phyloP scores from a whole-genome alignment of 805 yeast genomes.

The Metschnikowia shivogae region DNA sequence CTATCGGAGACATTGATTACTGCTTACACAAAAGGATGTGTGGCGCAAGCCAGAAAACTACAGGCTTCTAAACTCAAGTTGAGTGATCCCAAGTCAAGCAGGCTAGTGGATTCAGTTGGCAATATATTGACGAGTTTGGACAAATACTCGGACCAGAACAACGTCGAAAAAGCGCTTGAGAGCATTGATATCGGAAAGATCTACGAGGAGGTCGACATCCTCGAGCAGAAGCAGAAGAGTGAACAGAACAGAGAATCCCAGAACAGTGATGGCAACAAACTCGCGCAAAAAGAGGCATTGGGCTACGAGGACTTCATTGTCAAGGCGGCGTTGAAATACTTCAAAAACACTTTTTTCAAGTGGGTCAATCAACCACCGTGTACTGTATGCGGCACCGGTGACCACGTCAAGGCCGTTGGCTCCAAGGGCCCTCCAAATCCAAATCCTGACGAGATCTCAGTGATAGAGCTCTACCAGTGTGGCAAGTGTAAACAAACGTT shows the following conservation, averaged over 20 bases:
- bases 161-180: constrained; percentile 53
- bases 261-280: constrained; percentile 15
- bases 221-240: not conserved
- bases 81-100: not conserved
- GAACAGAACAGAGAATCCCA: constrained; percentile 11
- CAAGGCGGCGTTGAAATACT: constrained; percentile 36
- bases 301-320: constrained; percentile 37
- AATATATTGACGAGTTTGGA: constrained; percentile 4
- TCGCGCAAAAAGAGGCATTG: constrained; percentile 1
- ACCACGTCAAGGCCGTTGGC: constrained; percentile 38
- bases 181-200: constrained; percentile 57
- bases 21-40: constrained; percentile 8
- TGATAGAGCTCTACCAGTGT: constrained; percentile 66
- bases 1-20: constrained; percentile 8
- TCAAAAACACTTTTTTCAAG: constrained; percentile 70
- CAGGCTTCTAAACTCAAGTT: not conserved
- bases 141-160: constrained; percentile 13
- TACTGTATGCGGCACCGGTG: constrained; percentile 42
- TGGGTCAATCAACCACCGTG: constrained; percentile 81
- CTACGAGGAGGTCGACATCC: constrained; percentile 55
- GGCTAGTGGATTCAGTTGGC: constrained; percentile 4
- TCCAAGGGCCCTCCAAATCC: constrained; percentile 34
- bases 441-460: constrained; percentile 44
- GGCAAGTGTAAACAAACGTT: constrained; percentile 40
- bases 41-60: constrained; percentile 4